These are phyloP conservation scores for Cladosporium velox DNA, from an alignment of 2,329 filamentous ascomycete genomes.

Conservation along the genomic window DNA sequence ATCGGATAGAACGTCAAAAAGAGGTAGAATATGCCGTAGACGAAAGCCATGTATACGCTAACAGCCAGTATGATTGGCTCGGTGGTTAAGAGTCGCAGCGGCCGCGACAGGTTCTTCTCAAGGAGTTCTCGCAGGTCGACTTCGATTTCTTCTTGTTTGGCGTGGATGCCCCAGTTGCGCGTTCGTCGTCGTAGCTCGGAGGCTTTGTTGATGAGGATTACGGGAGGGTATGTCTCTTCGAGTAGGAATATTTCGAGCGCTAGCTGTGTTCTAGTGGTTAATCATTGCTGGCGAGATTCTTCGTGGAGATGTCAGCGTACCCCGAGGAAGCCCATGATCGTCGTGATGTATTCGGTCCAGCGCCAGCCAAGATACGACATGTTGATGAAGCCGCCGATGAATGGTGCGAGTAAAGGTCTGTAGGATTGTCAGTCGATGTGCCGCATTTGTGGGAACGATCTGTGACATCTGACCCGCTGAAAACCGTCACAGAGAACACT, in stretches of 20 bases:
- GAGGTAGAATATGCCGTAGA: conserved; percentile 50
- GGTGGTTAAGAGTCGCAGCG: conserved; percentile 46
- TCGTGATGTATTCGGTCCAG: conserved; percentile 48
- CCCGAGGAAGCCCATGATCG: conserved; percentile 43
- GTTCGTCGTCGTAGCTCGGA: conserved; percentile 41
- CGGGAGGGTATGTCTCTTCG: conserved; percentile 45
- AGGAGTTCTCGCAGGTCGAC: conserved; percentile 43
- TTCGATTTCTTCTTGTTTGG: conserved; percentile 37
- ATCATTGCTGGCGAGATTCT: neutral
- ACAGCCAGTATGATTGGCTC: conserved; percentile 51
- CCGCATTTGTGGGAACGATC: too few relatives aligned
- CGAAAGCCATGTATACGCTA: conserved; percentile 43
- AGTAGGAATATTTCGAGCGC: conserved; percentile 38
- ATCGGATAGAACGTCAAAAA: conserved; percentile 49
- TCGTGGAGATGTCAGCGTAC: conserved; percentile 6
- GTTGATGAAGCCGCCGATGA: conserved; percentile 45
- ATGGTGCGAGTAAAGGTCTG: conserved; percentile 45
- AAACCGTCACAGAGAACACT: conserved; percentile 43
- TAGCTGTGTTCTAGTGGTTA: neutral
- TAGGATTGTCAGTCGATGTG: neutral
- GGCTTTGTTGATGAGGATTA: conserved; percentile 45
- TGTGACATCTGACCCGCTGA: conserved; percentile 24
- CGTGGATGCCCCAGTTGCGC: conserved; percentile 46
- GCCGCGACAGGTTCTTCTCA: conserved; percentile 45
- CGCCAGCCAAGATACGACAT: conserved; percentile 47